These are phyloP conservation scores for Aspergillus pseudoglaucus DNA, from an alignment of 2,329 filamentous ascomycete species.

Conservation along the genomic window DNA sequence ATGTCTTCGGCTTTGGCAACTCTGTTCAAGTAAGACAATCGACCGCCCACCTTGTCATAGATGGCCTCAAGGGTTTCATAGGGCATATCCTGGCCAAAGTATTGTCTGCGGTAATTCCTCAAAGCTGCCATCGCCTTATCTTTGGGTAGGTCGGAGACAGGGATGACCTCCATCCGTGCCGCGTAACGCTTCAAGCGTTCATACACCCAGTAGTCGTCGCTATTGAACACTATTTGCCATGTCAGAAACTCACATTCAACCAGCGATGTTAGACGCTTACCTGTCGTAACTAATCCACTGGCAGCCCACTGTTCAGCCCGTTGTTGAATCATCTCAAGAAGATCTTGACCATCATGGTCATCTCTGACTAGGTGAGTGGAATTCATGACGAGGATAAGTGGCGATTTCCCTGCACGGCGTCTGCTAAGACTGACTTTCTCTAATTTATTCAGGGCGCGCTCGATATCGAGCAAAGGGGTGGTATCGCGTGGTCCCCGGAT, in stretches of 20 bases:
- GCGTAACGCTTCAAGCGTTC: conserved; percentile 88
- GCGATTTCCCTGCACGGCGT: conserved; percentile 55
- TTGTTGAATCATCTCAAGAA: conserved; percentile 92
- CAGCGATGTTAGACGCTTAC: conserved; percentile 17
- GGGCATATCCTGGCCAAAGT: conserved; percentile 57
- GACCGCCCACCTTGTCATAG: conserved; percentile 80
- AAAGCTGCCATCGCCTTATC: conserved; percentile 69
- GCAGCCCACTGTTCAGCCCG: conserved; percentile 95
- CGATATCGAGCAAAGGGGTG: conserved; percentile 87
- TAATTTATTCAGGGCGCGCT: conserved; percentile 93
- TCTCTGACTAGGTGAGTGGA: conserved; percentile 86
- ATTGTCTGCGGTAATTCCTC: conserved; percentile 70
- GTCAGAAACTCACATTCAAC: not conserved
- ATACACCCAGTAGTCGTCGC: conserved; percentile 98
- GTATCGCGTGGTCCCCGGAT: conserved; percentile 89
- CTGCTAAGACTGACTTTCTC: conserved; percentile 80
- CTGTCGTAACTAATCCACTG: conserved; percentile 73
- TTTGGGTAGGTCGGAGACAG: conserved; percentile 77
- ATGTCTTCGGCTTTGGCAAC: conserved; percentile 84
- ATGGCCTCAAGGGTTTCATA: conserved; percentile 61
- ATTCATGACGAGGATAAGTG: conserved; percentile 90
- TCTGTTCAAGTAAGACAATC: conserved; percentile 78
- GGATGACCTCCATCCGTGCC: conserved; percentile 89
- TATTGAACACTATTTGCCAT: conserved; percentile 69
- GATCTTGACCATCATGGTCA: conserved; percentile 84